Evolutionary conservation across 2,329 filamentous ascomycete species (phyloP), one percentile per base, ranked within the genome.

Genomic region (Coleophoma cylindrospora): DNA sequence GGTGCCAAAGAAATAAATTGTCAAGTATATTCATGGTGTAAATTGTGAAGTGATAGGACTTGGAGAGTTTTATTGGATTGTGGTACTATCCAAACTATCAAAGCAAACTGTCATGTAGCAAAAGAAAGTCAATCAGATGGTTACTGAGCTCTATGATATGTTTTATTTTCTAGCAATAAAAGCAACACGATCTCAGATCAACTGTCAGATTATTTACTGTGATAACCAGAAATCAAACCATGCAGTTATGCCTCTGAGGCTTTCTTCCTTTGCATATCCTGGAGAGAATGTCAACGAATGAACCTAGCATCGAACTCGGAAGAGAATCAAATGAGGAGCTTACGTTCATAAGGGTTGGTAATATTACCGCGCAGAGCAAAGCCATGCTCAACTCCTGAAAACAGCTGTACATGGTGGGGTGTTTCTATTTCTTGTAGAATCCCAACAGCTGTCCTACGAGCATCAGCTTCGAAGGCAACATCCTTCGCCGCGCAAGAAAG

Each of bases 401-500:
- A 87, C 17, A 88, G 68, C 62, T 77, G 81, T 55, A 85, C 71
- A 59, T 87, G 81, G 64, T 81, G 87, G 2, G 75, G 55, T 55
- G 70, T 72, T 38, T 67, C 62, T 27, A 63, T 61, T 21, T 61
- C 62, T 40, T 67, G 65, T 45, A 77, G 58, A 33, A 75, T 69
- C 19, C 75, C 71, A 1, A 74, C 40, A 2, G 73, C 73, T 38
- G 61, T 64, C 13, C 66, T 64, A n/a, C 74, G 62, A 1, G 64
- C 60, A 21, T 67, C 63, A 2, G 64, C 55, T 17, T 63, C 54
- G 47, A 77, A 77, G 0, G 70, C 71, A 43, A 72, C 67, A 47
- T 77, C 74, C 13, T 67, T 63, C 43, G 75, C 70, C 1, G 71
- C 62, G 45, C 74, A 77, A 0, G 70, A 74, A 11, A 77, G 60